These are phyloP conservation scores for Zygoascus meyerae DNA, from an alignment of 1,139 yeast genomes.

Conservation along the genomic window DNA sequence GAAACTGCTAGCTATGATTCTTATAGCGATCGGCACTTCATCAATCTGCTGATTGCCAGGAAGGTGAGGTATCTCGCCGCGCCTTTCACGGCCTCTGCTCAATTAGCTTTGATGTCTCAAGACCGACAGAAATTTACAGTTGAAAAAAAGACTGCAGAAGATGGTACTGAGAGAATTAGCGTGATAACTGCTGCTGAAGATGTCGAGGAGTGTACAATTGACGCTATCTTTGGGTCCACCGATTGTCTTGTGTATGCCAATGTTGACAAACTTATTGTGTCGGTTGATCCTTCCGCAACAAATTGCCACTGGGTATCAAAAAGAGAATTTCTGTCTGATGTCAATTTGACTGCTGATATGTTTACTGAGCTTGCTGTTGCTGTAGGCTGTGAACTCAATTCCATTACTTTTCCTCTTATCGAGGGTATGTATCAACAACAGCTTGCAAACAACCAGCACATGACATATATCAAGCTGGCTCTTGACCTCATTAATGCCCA, in stretches of 20 bases:
- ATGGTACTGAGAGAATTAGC: slow-evolving; percentile 5
- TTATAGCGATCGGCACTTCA: slow-evolving; percentile 40
- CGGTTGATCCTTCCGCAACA: slow-evolving; percentile 44
- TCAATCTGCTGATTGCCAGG: slow-evolving; percentile 51
- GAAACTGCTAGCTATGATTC: slow-evolving; percentile 21
- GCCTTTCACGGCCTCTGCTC: slow-evolving; percentile 80
- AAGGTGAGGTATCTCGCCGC: slow-evolving; percentile 66
- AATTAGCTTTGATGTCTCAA: slow-evolving; percentile 52
- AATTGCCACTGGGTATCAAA: slow-evolving; percentile 58
- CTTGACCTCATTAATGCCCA: slow-evolving; percentile 42
- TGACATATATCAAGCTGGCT: slow-evolving; percentile 36
- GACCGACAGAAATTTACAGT: slow-evolving; percentile 3
- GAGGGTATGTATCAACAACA: slow-evolving; percentile 25
- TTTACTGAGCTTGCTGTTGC: slow-evolving; percentile 69
- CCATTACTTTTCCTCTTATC: slow-evolving; percentile 54
- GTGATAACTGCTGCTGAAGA: slow-evolving; percentile 2
- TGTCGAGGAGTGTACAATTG: slow-evolving; percentile 45
- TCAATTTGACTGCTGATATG: slow-evolving; percentile 55
- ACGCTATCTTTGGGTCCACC: slow-evolving; percentile 78
- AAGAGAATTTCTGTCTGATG: slow-evolving; percentile 52
- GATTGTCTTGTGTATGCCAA: slow-evolving; percentile 60
- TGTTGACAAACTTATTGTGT: slow-evolving; percentile 65
- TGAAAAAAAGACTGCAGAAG: background rate
- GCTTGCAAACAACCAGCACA: slow-evolving; percentile 30
- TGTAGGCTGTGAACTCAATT: slow-evolving; percentile 75